phyloP scores from a whole-genome alignment of 2,329 filamentous ascomycete species.

The Phoma sp. region DNA sequence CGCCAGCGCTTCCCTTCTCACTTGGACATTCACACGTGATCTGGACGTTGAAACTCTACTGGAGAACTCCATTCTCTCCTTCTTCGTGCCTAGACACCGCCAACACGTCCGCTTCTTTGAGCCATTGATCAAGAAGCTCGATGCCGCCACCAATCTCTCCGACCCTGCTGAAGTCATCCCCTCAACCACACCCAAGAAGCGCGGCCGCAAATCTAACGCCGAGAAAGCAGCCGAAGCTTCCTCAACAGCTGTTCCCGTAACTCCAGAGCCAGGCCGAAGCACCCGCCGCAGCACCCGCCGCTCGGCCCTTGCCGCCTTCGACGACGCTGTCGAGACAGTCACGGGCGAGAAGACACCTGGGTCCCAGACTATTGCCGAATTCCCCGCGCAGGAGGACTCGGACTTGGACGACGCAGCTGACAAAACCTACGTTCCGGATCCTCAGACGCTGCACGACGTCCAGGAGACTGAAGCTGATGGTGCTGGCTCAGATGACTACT shows the following conservation, averaged over 20 bases:
- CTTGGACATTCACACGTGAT: constrained; percentile 64
- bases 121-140: constrained; percentile 9
- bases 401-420: constrained; percentile 15
- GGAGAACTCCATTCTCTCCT: constrained; percentile 39
- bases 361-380: neutral
- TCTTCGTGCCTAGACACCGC: constrained; percentile 31
- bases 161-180: constrained; percentile 17
- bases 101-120: constrained; percentile 30
- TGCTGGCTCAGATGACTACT: constrained; percentile 29
- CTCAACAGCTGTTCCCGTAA: neutral
- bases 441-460: constrained; percentile 27
- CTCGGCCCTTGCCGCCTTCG: constrained; percentile 12
- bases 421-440: constrained; percentile 34
- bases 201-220: constrained; percentile 19
- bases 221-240: neutral
- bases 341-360: neutral
- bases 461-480: constrained; percentile 41
- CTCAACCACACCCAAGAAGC: constrained; percentile 23
- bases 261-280: neutral
- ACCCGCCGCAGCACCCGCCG: constrained; percentile 7
- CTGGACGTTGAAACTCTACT: constrained; percentile 60
- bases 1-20: constrained; percentile 59
- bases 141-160: constrained; percentile 7
- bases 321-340: constrained; percentile 5
- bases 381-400: neutral